These are phyloP conservation scores for Actinomortierella ambigua DNA, from an alignment of 371 early-diverging fungal species.

Conservation along the genomic window DNA sequence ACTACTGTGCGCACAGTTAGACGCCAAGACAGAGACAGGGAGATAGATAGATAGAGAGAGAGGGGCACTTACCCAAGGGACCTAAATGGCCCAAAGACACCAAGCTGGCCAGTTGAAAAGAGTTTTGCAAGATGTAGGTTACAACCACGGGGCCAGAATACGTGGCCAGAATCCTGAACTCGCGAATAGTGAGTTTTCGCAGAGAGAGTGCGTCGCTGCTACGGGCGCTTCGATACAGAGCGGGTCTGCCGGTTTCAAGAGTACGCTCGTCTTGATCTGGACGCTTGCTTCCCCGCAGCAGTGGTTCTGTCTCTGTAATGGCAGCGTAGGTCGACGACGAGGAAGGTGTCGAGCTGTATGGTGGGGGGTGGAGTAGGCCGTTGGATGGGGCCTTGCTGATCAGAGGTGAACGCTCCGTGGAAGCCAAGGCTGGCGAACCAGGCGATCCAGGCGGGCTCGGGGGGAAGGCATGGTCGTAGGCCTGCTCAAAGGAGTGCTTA, in stretches of 20 bases:
- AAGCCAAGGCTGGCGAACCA: no score
- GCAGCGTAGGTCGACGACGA: neutral
- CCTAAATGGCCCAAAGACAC: conserved; percentile 68
- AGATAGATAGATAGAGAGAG: conserved; percentile 2
- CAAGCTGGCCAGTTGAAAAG: conserved; percentile 65
- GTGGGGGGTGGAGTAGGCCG: neutral
- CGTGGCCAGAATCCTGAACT: conserved; percentile 46
- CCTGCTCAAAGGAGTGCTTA: conserved; percentile 34
- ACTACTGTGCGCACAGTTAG: conserved; percentile 8
- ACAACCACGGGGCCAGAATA: conserved; percentile 64
- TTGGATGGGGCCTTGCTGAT: conserved; percentile 20
- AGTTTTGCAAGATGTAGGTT: conserved; percentile 69
- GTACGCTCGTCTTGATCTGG: no score
- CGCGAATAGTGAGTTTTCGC: conserved; percentile 12
- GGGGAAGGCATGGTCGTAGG: conserved; percentile 31
- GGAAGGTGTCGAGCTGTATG: neutral
- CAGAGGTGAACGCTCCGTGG: conserved; percentile 16
- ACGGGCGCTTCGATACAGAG: no score
- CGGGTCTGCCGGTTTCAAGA: no score
- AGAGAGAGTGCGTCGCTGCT: no score
- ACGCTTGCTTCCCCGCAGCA: no score
- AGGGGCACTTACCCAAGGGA: conserved; percentile 44
- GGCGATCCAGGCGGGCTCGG: conserved; percentile 15
- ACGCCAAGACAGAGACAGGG: conserved; percentile 12
- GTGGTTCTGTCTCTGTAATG: no score